Conservation (phyloP, 2,329 filamentous ascomycete genomes). For the Davidsoniella eucalypti region DNA sequence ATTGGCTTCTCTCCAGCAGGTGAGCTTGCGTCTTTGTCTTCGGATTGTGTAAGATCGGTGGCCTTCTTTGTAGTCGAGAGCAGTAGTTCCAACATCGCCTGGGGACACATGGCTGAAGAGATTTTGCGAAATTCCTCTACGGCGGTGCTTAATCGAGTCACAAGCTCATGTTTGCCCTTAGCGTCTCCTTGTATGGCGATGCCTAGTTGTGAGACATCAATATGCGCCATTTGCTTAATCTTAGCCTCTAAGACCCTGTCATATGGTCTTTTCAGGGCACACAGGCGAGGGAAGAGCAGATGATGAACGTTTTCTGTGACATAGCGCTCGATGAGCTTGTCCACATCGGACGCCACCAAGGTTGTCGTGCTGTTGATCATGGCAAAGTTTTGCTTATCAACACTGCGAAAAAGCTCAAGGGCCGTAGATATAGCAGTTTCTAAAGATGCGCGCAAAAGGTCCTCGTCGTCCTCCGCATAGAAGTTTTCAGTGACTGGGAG, state of each 20-base stretch:
- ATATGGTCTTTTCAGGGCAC: conserved; percentile 59
- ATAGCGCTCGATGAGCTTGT: conserved; percentile 88
- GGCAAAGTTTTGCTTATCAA: conserved; percentile 90
- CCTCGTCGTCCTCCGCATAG: conserved; percentile 78
- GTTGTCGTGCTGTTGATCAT: conserved; percentile 84
- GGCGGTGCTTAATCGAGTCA: conserved; percentile 57
- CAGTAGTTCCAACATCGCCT: conserved; percentile 75
- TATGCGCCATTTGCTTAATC: conserved; percentile 80
- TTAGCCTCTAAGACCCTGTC: conserved; percentile 79
- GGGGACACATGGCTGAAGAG: conserved; percentile 57
- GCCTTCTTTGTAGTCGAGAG: conserved; percentile 70
- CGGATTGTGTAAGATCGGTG: conserved; percentile 37
- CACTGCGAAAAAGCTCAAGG: conserved; percentile 87
- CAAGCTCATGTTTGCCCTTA: conserved; percentile 65
- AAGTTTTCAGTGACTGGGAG: conserved; percentile 43
- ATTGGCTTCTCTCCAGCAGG: conserved; percentile 40
- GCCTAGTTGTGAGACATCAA: conserved; percentile 89
- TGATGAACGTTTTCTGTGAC: conserved; percentile 86
- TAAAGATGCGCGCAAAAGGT: conserved; percentile 71
- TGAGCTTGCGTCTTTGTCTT: not conserved
- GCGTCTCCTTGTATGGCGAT: conserved; percentile 68
- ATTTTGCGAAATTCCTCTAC: conserved; percentile 86
- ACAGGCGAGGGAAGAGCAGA: conserved; percentile 70
- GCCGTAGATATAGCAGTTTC: conserved; percentile 86
- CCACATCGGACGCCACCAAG: conserved; percentile 78